Percentiles rank a stretch among this genome's conserved stretches.
Evolutionary conservation across 257 asterid genomes (phyloP).

Genomic region (Jasminum sambac): DNA sequence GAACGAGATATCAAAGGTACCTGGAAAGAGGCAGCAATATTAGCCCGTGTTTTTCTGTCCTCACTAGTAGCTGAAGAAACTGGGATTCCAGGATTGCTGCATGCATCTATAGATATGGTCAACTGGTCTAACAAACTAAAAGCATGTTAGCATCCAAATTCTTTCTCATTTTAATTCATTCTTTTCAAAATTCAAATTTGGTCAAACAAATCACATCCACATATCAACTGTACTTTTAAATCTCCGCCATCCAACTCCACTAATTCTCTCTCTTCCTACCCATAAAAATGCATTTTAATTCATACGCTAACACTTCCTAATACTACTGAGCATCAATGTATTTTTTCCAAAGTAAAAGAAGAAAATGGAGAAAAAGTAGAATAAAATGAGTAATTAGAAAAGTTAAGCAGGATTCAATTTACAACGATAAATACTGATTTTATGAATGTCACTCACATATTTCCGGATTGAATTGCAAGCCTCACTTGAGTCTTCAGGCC

Average conservation of each 20-base stretch:
- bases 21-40: slow-evolving; percentile 98
- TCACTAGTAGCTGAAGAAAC: slow-evolving; percentile 63
- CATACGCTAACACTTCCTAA: no score
- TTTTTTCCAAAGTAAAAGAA: no score
- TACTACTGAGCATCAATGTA: no score
- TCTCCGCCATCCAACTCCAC: no score
- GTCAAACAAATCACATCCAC: no score
- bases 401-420: slow-evolving; percentile 11
- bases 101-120: slow-evolving; percentile 12
- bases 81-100: slow-evolving; percentile 76
- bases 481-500: slow-evolving; percentile 99
- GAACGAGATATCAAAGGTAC: slow-evolving; percentile 22
- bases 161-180: no score
- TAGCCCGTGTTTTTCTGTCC: slow-evolving; percentile 84
- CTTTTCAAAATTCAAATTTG: no score
- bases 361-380: background rate
- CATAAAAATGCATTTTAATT: no score
- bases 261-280: no score
- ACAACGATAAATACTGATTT: slow-evolving; percentile 11
- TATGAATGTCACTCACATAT: slow-evolving; percentile 49
- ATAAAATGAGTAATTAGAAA: background rate
- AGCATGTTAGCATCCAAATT: no score
- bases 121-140: background rate
- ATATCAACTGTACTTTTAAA: no score
- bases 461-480: slow-evolving; percentile 84